phyloP scores from a whole-genome alignment of 2,329 filamentous ascomycete species.

The Didymellaceae sp. region DNA sequence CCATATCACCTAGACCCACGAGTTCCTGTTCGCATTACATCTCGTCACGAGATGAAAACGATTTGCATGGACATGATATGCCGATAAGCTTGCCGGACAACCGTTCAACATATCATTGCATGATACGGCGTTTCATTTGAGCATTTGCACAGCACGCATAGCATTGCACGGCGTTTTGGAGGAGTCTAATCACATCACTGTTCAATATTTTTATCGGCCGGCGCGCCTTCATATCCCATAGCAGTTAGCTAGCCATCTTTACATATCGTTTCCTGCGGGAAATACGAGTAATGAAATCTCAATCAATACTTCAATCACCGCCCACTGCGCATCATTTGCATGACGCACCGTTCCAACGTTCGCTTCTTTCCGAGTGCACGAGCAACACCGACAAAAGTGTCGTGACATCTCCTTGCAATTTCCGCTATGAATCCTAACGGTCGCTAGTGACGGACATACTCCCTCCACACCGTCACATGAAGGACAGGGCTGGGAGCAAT shows the following conservation, averaged over 20 bases:
- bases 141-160: constrained; percentile 21
- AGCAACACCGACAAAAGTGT: constrained; percentile 7
- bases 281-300: constrained; percentile 19
- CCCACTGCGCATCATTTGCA: constrained; percentile 4
- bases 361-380: constrained; percentile 17
- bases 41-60: constrained; percentile 20
- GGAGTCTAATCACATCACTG: constrained; percentile 8
- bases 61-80: constrained; percentile 20
- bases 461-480: constrained; percentile 4
- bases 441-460: constrained; percentile 10
- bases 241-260: constrained; percentile 15
- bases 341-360: constrained; percentile 12
- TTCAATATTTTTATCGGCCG: constrained; percentile 17
- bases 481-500: constrained; percentile 8
- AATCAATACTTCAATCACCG: constrained; percentile 17
- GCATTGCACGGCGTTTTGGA: constrained; percentile 18
- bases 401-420: constrained; percentile 15
- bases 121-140: constrained; percentile 17
- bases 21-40: constrained; percentile 27
- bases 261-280: constrained; percentile 10
- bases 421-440: constrained; percentile 17
- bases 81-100: constrained; percentile 17
- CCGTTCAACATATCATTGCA: constrained; percentile 20
- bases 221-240: constrained; percentile 19
- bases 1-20: constrained; percentile 33